Percentiles rank a stretch among this genome's conserved stretches.
Conservation (phyloP, 2,329 filamentous ascomycete species). For the Eurotiales sp. region DNA sequence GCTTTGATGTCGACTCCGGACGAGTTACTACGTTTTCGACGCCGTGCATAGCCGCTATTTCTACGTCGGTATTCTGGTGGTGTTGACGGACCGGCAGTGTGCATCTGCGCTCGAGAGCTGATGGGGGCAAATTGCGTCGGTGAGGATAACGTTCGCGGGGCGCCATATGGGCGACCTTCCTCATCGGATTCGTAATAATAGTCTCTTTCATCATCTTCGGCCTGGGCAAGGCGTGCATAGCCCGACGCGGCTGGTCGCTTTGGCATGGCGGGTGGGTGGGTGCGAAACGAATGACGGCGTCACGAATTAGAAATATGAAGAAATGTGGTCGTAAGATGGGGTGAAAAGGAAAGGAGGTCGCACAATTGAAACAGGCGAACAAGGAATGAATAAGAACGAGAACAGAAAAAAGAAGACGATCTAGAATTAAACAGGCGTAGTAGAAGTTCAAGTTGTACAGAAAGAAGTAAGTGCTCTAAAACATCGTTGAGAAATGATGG, state of each 20-base stretch:
- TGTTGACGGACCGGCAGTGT: conserved; percentile 32
- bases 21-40: conserved; percentile 64
- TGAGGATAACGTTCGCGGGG: conserved; percentile 53
- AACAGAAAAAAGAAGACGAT: neutral
- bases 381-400: neutral
- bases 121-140: conserved; percentile 61
- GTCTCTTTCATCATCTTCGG: conserved; percentile 58
- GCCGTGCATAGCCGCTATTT: conserved; percentile 44
- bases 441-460: neutral
- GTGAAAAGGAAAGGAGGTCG: conserved; percentile 4
- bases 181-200: conserved; percentile 63
- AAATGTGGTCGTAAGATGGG: conserved; percentile 9
- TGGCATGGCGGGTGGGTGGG: conserved; percentile 52
- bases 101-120: conserved; percentile 46
- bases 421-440: neutral
- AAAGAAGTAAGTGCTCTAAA: neutral
- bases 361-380: neutral
- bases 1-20: conserved; percentile 96
- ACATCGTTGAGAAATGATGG: neutral
- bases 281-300: conserved; percentile 4
- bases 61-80: conserved; percentile 44
- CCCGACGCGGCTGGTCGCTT: conserved; percentile 72
- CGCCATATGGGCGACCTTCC: conserved; percentile 55
- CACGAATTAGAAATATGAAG: too few species aligned
- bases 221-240: conserved; percentile 80